Evolutionary conservation across 805 yeast genomes (phyloP).

Genomic region (Yamadazyma endophytica): DNA sequence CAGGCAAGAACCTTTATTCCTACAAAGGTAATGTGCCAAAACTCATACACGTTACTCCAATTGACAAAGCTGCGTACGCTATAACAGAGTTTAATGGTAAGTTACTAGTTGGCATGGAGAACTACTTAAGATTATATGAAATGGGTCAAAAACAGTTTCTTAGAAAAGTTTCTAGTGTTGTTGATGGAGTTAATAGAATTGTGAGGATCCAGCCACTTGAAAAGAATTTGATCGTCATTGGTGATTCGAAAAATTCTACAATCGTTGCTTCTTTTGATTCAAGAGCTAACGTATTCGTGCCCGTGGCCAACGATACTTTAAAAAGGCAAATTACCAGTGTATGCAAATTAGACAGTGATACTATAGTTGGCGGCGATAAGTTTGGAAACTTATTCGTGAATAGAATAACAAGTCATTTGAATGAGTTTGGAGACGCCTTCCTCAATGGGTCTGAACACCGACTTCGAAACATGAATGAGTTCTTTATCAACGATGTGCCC

Average conservation of each 20-base stretch:
- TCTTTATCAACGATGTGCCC: slow-evolving; percentile 66
- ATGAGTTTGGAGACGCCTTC: slow-evolving; percentile 24
- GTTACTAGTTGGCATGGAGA: slow-evolving; percentile 55
- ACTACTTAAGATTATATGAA: slow-evolving; percentile 56
- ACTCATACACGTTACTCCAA: slow-evolving; percentile 56
- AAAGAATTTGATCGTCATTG: slow-evolving; percentile 54
- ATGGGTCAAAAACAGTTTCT: slow-evolving; percentile 78
- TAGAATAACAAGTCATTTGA: slow-evolving; percentile 48
- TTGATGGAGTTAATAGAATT: slow-evolving; percentile 46
- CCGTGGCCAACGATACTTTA: slow-evolving; percentile 66
- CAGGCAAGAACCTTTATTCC: too few species aligned
- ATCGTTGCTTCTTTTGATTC: slow-evolving; percentile 52
- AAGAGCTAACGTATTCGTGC: slow-evolving; percentile 45
- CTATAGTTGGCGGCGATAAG: slow-evolving; percentile 80
- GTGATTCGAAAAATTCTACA: slow-evolving; percentile 69
- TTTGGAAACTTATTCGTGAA: slow-evolving; percentile 77
- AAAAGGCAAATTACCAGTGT: slow-evolving; percentile 64
- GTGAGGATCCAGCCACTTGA: slow-evolving; percentile 52
- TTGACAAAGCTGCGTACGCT: slow-evolving; percentile 46
- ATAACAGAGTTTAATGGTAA: slow-evolving; percentile 52
- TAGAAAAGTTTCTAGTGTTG: slow-evolving; percentile 51
- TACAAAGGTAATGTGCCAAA: too few species aligned
- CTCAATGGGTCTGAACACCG: slow-evolving; percentile 54
- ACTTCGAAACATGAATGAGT: slow-evolving; percentile 50
- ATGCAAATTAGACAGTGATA: slow-evolving; percentile 63